These are phyloP conservation scores for Hypholoma sublateritium DNA, from an alignment of 768 basidiomycete species.

Conservation along the genomic window DNA sequence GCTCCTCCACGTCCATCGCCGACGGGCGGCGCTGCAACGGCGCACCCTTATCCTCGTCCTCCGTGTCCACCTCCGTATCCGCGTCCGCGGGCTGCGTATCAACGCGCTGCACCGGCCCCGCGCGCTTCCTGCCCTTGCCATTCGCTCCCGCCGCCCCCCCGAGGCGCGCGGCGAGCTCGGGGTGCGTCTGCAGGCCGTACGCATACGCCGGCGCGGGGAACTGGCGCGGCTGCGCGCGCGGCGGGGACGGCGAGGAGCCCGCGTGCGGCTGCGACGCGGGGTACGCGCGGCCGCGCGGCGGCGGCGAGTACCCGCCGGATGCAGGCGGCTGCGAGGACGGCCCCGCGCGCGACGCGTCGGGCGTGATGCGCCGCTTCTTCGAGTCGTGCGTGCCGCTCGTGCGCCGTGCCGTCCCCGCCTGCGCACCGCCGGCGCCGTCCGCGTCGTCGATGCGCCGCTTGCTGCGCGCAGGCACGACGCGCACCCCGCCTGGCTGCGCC, in stretches of 20 bases:
- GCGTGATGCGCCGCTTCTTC: not conserved
- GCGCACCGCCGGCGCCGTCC: not conserved
- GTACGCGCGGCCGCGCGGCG: not conserved
- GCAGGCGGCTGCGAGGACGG: not conserved
- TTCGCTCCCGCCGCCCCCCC: not conserved
- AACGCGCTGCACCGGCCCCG: not conserved
- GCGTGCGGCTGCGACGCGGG: not conserved
- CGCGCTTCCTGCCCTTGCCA: not conserved
- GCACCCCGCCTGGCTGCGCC: no score
- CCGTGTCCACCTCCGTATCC: not conserved
- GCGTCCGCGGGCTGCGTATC: not conserved
- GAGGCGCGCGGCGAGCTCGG: not conserved
- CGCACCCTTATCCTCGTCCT: not conserved
- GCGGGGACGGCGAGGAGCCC: not conserved
- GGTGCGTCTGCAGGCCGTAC: not conserved
- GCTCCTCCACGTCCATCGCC: not conserved
- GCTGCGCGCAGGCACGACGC: not conserved
- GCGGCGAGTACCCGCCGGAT: not conserved
- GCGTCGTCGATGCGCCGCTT: not conserved
- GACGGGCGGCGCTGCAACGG: not conserved
- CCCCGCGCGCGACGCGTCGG: not conserved
- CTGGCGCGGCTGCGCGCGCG: not conserved
- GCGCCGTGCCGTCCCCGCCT: not conserved
- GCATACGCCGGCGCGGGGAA: not conserved
- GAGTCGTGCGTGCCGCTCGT: not conserved